Base-by-base conservation (phyloP, 441 rosid species). In the Geranium incanum region DNA sequence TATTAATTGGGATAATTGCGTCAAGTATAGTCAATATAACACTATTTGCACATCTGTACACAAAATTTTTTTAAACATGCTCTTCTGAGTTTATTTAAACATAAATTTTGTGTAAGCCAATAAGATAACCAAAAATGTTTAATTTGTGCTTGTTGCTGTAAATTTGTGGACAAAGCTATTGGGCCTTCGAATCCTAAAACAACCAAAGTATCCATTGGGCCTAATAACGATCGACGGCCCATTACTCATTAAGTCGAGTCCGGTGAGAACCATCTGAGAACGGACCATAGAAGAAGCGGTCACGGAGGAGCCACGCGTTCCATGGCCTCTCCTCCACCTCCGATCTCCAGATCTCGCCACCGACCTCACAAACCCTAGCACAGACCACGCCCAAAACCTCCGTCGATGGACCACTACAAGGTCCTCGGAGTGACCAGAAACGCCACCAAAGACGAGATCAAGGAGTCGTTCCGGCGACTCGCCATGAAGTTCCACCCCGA, bases 401-500 rank as follows among this genome's bases (percentile, higher is more conserved):
- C 62, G 6, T n/a, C 5, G 71, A 81, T 84, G 89, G 87, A 91
- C 81, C 84, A 81, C 75, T 93, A 93, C 86, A 85, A 78, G 76
- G 87, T 83, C 1, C 67, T 93, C 69, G 98, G 90, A 36, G 59
- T 93, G 13, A 67, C 28, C 60, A 75, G 85, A 73, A 85, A 76
- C 75, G 97, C 98, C 28, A 85, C 84, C n/a, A 89, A 82, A 77
- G 87, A 85, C 0, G 97, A 93, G 66, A 87, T 93, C 7, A 91
- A 93, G 69, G 90, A 88, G 64, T 91, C 98, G n/a, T 93, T 88
- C 33, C 80, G 97, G 63, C 81, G 82, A 71, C 77, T 88, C 73
- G 98, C 98, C 18, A 74, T 91, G 36, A 81, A 80, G 80, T 84
- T 80, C 71, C 97, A 93, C 74, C 98, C 97, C 0, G 98, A 91